phyloP scores from a whole-genome alignment of 2,329 filamentous ascomycete species.

The Aspergillus calidoustus region DNA sequence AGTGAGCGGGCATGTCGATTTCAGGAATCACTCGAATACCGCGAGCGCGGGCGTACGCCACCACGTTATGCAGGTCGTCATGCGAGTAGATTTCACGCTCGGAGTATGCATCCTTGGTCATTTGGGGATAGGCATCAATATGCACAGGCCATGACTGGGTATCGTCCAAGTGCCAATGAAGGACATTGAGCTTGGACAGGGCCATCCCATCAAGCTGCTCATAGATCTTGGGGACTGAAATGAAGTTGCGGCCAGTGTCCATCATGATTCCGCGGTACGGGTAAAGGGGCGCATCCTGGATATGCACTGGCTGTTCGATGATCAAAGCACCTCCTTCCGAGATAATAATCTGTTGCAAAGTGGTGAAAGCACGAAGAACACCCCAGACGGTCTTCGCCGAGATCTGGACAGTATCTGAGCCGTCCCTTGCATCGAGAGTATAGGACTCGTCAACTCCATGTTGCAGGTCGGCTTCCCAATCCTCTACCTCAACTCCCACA shows the following conservation, averaged over 20 bases:
- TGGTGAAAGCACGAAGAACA: constrained; percentile 61
- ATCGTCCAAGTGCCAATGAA: constrained; percentile 63
- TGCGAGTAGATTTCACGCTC: constrained; percentile 53
- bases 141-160: constrained; percentile 61
- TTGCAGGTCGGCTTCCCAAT: constrained; percentile 54
- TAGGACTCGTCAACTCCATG: constrained; percentile 64
- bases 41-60: constrained; percentile 57
- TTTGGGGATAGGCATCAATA: constrained; percentile 55
- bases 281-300: constrained; percentile 57
- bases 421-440: constrained; percentile 49
- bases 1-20: constrained; percentile 66
- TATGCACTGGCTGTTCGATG: constrained; percentile 58
- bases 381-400: constrained; percentile 58
- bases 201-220: constrained; percentile 62
- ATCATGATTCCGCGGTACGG: constrained; percentile 61
- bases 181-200: constrained; percentile 60
- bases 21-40: constrained; percentile 66
- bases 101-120: constrained; percentile 61
- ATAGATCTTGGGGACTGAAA: constrained; percentile 55
- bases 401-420: constrained; percentile 50
- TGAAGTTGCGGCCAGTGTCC: constrained; percentile 60
- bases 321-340: constrained; percentile 52
- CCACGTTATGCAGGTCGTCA: constrained; percentile 48
- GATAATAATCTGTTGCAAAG: constrained; percentile 62
- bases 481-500: constrained; percentile 52